Base-by-base conservation (phyloP, 208 protist genomes). In the Kentomonas sorsogonicus region DNA sequence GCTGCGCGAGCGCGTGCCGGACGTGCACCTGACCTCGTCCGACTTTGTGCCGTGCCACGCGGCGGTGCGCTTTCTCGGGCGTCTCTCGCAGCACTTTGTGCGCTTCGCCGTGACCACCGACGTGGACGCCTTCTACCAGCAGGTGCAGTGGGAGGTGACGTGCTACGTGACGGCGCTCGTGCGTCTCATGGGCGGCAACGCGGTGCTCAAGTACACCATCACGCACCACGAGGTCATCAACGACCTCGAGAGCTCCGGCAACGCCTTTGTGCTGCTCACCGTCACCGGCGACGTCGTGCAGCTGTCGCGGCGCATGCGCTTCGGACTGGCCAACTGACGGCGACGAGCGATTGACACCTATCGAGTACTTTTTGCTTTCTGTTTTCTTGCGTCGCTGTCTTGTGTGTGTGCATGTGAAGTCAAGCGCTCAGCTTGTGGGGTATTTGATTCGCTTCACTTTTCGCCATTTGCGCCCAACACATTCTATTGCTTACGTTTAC, bases 41-140 rank as follows among this genome's bases (percentile, higher is more conserved):
- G 85, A 90, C 60, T 95, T 80, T 64, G 69, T 97, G 3, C 70
- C 89, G 3, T 86, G 89, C 15, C 67, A 74, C 39, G 74, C 63
- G n/a, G 85, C 95, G 41, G 77, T 83, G 54, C 78, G 84, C 16
- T 92, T 94, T 60, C 58, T 97, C 9, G 89, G 89, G 25, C 77
- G 78, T 25, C 79, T 97, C 59, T 94, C 86, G 4, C 87, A 95
- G 56, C 92, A 95, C 72, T 91, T 94, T 59, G 83, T 97, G 41
- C 89, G 79, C 22, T 60, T 60, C 50, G 63, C 56, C 33, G 47
- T 50, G 20, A 6, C 44, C 39, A 60, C 66, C 43, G 50, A 64
- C 41, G 62, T 94, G 30, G 79, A 79, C 46, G 56, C 66, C 38
- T 96, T 94, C 61, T 93, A 86, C 53, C 76, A 89, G 41, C 48